phyloP scores from a whole-genome alignment of 768 basidiomycete genomes.

The Russula ochroleuca region DNA sequence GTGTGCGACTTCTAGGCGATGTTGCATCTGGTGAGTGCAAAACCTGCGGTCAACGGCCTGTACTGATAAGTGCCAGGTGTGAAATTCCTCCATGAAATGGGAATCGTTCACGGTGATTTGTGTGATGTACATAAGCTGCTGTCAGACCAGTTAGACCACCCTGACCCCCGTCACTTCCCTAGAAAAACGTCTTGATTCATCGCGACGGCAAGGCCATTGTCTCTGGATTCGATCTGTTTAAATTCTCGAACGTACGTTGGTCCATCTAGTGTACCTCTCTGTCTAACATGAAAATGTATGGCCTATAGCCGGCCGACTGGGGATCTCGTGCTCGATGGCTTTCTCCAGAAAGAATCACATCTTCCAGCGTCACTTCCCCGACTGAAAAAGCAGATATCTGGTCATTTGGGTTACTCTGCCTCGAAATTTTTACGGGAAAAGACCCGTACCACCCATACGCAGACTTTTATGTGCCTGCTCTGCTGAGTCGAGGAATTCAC shows the following conservation, averaged over 20 bases:
- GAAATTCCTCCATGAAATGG: conserved; percentile 23
- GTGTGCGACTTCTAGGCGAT: conserved; percentile 39
- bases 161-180: not conserved
- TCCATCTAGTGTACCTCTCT: not conserved
- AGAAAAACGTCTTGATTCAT: conserved; percentile 46
- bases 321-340: conserved; percentile 17
- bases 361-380: not conserved
- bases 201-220: conserved; percentile 39
- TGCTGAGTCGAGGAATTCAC: not conserved
- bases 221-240: conserved; percentile 45
- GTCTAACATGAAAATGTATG: not conserved
- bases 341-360: conserved; percentile 16
- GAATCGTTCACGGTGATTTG: conserved; percentile 27
- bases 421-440: conserved; percentile 18
- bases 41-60: conserved; percentile 9
- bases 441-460: conserved; percentile 7
- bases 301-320: conserved; percentile 29
- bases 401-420: conserved; percentile 22
- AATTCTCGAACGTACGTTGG: conserved; percentile 4
- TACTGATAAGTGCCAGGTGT: conserved; percentile 16
- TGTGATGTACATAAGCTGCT: conserved; percentile 28
- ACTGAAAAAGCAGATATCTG: conserved; percentile 15
- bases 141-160: not conserved
- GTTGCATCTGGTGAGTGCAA: conserved; percentile 36
- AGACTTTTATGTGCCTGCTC: conserved; percentile 6